Evolutionary conservation across 305 asterid genomes (phyloP).

Genomic region (Fraxinus floribunda): DNA sequence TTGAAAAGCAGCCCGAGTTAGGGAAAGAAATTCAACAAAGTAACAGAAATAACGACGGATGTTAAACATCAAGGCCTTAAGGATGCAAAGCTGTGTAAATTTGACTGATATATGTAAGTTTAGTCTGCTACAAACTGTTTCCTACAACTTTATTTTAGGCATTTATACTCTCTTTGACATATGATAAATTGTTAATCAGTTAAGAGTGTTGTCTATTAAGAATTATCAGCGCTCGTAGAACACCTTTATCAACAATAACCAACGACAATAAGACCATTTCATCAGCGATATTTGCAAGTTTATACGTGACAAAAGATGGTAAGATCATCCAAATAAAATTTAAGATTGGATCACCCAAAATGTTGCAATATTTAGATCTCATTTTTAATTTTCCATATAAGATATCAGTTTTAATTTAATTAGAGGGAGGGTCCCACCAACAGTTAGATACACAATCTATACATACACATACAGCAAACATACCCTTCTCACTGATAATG

Average conservation of each 20-base stretch:
- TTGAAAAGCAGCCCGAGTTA: slow-evolving; percentile 35
- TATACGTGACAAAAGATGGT: neutral
- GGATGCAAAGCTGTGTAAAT: neutral
- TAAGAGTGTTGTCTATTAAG: neutral
- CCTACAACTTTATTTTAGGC: slow-evolving; percentile 10
- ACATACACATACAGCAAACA: too few species aligned
- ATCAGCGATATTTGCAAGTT: neutral
- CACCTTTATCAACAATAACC: neutral
- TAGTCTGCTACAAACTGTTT: neutral
- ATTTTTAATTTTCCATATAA: too few species aligned
- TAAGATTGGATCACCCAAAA: neutral
- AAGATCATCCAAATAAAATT: neutral
- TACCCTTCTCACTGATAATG: too few species aligned
- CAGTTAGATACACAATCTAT: too few species aligned
- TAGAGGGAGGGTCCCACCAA: too few species aligned
- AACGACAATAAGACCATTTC: neutral
- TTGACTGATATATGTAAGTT: neutral
- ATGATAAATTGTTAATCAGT: neutral
- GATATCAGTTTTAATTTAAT: too few species aligned
- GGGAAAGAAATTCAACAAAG: slow-evolving; percentile 21
- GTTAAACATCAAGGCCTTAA: neutral
- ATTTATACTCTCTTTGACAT: neutral
- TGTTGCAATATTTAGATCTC: neutral
- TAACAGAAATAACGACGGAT: neutral
- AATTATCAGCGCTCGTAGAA: neutral